These are phyloP conservation scores for Neonectria coccinea DNA, from an alignment of 2,329 filamentous ascomycete species.

Conservation along the genomic window DNA sequence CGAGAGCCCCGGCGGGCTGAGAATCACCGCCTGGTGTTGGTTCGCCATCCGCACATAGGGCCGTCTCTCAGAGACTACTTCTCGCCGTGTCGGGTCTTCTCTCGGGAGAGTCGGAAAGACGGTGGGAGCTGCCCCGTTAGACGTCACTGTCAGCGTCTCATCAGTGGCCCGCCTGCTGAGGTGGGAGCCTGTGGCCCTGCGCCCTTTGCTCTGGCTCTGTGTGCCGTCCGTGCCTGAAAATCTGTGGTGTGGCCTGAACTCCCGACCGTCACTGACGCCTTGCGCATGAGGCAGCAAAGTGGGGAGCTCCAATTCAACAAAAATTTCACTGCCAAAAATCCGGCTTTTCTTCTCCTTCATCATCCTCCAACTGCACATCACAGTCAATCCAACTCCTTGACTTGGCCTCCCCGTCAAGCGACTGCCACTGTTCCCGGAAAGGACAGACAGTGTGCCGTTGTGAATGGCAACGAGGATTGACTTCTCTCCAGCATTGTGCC, in stretches of 20 bases:
- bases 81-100: conserved; percentile 1
- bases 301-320: conserved; percentile 45
- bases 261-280: conserved; percentile 42
- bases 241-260: conserved; percentile 1
- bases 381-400: conserved; percentile 29
- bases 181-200: not conserved
- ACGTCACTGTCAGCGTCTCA: conserved; percentile 13
- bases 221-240: conserved; percentile 5
- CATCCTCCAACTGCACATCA: conserved; percentile 26
- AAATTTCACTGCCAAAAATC: conserved; percentile 36
- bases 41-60: conserved; percentile 1
- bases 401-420: conserved; percentile 35
- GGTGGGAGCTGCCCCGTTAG: conserved; percentile 15
- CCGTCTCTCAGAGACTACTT: not conserved
- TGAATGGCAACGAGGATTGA: conserved; percentile 45
- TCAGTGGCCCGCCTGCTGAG: not conserved
- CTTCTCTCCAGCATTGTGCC: conserved; percentile 39
- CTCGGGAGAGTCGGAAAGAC: conserved; percentile 21
- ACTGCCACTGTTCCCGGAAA: conserved; percentile 35
- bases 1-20: not conserved
- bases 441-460: conserved; percentile 37
- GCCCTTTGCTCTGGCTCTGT: conserved; percentile 7
- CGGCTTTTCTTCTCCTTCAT: conserved; percentile 34
- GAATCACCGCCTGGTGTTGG: not conserved
- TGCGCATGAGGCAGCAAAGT: conserved; percentile 49